These are phyloP conservation scores for Malus hybrid DNA, from an alignment of 331 rosid species.

Conservation along the genomic window DNA sequence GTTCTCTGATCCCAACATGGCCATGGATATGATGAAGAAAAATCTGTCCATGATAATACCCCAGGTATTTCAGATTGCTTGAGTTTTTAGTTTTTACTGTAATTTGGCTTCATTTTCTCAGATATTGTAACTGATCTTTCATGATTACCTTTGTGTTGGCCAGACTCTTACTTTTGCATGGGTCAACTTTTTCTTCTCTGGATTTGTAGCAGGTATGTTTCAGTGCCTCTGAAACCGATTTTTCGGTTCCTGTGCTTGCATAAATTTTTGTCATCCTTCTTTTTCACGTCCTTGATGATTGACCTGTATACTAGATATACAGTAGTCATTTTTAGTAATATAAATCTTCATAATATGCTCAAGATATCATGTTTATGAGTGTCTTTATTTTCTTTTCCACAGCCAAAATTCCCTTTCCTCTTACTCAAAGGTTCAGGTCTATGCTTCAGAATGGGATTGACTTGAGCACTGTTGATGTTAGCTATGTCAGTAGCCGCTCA, in stretches of 20 bases:
- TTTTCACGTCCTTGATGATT: not conserved
- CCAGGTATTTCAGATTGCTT: slow-evolving; percentile 45
- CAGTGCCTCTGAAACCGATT: not conserved
- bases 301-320: not conserved
- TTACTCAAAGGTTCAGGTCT: slow-evolving; percentile 94
- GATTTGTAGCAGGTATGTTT: slow-evolving; percentile 88
- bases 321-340: not conserved
- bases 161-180: slow-evolving; percentile 99
- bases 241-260: not conserved
- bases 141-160: slow-evolving; percentile 16
- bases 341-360: not conserved
- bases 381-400: slow-evolving; percentile 21
- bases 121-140: not conserved
- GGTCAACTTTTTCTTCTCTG: slow-evolving; percentile 99
- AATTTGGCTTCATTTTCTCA: not conserved
- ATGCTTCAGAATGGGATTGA: slow-evolving; percentile 99
- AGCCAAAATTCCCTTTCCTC: slow-evolving; percentile 97
- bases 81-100: not conserved
- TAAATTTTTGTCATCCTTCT: not conserved
- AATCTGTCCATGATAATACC: slow-evolving; percentile 98
- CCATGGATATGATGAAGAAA: slow-evolving; percentile 99
- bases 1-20: slow-evolving; percentile 99
- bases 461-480: slow-evolving; percentile 98
- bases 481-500: slow-evolving; percentile 99
- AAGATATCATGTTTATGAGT: not conserved